Evolutionary conservation across 164 flowering plant species (phyloP), one percentile per base, ranked within the genome.

Genomic region (Piper betle): DNA sequence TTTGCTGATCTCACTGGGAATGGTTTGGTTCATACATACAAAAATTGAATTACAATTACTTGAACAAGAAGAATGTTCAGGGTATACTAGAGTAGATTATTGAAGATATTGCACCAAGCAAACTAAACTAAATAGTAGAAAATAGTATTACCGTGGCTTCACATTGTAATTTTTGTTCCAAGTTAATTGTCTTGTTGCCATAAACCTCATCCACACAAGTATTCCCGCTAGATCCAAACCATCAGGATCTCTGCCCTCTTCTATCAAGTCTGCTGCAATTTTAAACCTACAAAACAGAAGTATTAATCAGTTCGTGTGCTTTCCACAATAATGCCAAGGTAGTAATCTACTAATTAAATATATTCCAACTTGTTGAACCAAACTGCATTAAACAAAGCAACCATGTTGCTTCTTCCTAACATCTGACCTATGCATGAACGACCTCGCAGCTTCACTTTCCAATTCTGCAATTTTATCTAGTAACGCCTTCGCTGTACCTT

Each of bases 151-250:
- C 99, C 99, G 88, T 72, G 99, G 99, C 69, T 93, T 93, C 65
- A 93, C 96, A 69, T 90, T 90, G 84, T 93, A 93, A 71, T 93
- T 93, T 77, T 88, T 90, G 69, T 93, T 93, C 99, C 99, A 93
- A 66, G 83, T 83, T 61, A 93, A 87, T 80, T 93, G 99, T 68
- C 99, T 79, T 59, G 95, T 88, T 17, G 97, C 99, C 97, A 93
- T 90, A 73, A 88, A 93, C 68, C 99, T 82, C 99, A 93, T 86
- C 99, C 99, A 93, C 66, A 90, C 97, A 75, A 93, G 75, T 68
- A 93, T 80, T 55, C 88, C 99, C 25, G 96, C 99, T 71, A 93
- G 74, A 69, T 97, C 99, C 70, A 84, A 62, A 71, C 81, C 84
- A 60, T 95, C 97, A 72, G 83, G 68, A 65, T 77, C 72, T 64